phyloP scores from a whole-genome alignment of 2,329 filamentous ascomycete genomes.

The Colletotrichum siamense region DNA sequence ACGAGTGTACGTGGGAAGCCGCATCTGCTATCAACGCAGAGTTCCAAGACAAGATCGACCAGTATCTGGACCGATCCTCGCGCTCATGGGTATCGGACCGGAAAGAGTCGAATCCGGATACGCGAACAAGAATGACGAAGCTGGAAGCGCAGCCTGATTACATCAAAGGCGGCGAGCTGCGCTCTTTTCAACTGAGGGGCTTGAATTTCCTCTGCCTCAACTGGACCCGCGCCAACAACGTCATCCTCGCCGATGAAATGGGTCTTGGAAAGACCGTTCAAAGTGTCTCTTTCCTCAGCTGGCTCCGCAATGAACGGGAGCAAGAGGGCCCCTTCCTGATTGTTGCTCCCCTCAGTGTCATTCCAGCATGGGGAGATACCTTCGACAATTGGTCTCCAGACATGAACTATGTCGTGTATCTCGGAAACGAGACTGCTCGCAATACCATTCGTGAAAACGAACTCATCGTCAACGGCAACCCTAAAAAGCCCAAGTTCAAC shows the following conservation, averaged over 20 bases:
- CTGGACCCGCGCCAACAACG: constrained; percentile 93
- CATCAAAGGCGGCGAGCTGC: constrained; percentile 82
- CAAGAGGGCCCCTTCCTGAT: constrained; percentile 97
- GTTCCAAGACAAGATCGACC: constrained; percentile 89
- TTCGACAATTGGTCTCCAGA: constrained; percentile 97
- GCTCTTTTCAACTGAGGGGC: constrained; percentile 92
- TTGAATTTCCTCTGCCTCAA: constrained; percentile 96
- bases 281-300: constrained; percentile 95
- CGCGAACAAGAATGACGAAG: constrained; percentile 75
- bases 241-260: constrained; percentile 98
- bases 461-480: constrained; percentile 83
- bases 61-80: constrained; percentile 83
- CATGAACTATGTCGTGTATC: constrained; percentile 96
- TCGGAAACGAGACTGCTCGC: constrained; percentile 85
- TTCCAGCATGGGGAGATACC: constrained; percentile 97
- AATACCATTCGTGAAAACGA: constrained; percentile 91
- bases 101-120: constrained; percentile 76
- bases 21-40: constrained; percentile 76
- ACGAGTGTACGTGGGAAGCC: constrained; percentile 92
- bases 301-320: constrained; percentile 86
- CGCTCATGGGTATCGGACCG: constrained; percentile 83
- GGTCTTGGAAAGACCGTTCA: constrained; percentile 98
- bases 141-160: constrained; percentile 85
- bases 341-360: constrained; percentile 95
- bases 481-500: constrained; percentile 92